These are phyloP conservation scores for Schwanniomyces occidentalis DNA, from an alignment of 805 yeast species.

Conservation along the genomic window DNA sequence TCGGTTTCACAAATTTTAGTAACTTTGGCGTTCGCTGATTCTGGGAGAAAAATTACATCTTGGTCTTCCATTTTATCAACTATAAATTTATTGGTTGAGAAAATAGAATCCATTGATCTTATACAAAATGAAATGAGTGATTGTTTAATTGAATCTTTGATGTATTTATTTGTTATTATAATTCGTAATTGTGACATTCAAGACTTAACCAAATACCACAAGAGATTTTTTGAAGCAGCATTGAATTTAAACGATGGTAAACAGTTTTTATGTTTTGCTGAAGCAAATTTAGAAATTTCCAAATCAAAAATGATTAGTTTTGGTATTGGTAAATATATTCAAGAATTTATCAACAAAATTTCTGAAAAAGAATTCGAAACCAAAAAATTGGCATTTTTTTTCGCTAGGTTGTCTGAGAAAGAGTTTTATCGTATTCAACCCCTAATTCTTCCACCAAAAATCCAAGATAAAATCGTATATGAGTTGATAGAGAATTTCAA, in stretches of 20 bases:
- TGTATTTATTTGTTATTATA: conserved; percentile 49
- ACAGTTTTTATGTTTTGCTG: conserved; percentile 48
- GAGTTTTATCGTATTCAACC: conserved; percentile 1
- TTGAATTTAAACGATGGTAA: conserved; percentile 11
- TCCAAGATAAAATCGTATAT: conserved; percentile 17
- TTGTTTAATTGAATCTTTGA: conserved; percentile 25
- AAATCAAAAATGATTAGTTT: conserved; percentile 47
- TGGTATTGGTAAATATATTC: conserved; percentile 45
- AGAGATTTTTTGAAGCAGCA: conserved; percentile 41
- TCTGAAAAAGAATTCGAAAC: conserved; percentile 16
- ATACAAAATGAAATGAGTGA: background rate
- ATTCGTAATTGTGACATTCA: conserved; percentile 57
- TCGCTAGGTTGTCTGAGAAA: conserved; percentile 11
- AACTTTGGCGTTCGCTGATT: conserved; percentile 61
- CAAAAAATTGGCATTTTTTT: conserved; percentile 30
- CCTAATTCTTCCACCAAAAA: conserved; percentile 29
- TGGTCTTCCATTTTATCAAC: conserved; percentile 44
- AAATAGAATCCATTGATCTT: conserved; percentile 1
- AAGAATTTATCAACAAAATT: conserved; percentile 45
- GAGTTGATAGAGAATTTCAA: conserved; percentile 10
- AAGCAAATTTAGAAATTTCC: conserved; percentile 42
- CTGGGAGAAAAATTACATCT: conserved; percentile 60
- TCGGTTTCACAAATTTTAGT: conserved; percentile 42
- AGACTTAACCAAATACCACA: conserved; percentile 48
- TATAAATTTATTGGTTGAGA: conserved; percentile 20